Base-by-base conservation (phyloP, 140 eudicot genomes). In the Oenanthe javanica region DNA sequence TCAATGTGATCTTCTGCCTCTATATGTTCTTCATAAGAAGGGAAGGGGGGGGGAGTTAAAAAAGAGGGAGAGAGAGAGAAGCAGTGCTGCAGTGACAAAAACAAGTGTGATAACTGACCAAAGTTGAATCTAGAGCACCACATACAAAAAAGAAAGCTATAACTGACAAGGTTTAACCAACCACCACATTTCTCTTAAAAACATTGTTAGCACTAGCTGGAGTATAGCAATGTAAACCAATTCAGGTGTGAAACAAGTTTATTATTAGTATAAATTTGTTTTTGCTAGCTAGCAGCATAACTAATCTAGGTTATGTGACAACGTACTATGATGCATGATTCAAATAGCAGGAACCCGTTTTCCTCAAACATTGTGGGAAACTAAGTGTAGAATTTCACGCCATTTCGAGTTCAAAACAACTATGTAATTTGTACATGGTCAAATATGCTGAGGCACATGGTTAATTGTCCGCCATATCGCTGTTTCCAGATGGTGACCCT, bases 1-100 rank as follows among this genome's bases (percentile, higher is more conserved):
- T n/a, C 75, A n/a, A 50, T 19, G 55, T 76, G 27, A 12, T 50
- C 55, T 18, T 83, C 80, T 7, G 36, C 72, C 16, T 70, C 85
- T 36, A 1, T 43, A 49, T 6, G 59, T 25, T 2, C 54, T 45
- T 52, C 69, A 73, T 18, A 70, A 2, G 25, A 27, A 21, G 42
- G 74, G 2, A 7, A 0, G 14, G 16, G n/a, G 1, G n/a, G n/a
- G n/a, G n/a, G 1, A 7, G 10, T 5, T 15, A 16, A 18, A 55
- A 16, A 55, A 6, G 1, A 5, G 5, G 5, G n/a, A n/a, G 2
- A 4, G 3, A 15, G 2, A 11, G 13, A 11, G 14, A 9, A 48
- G 11, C 1, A 52, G 19, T 2, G 45, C 45, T 0, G 55, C 55
- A 52, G 21, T 52, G 59, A 4, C 63, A 18, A 21, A 50, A 21